phyloP scores from a whole-genome alignment of 2,329 filamentous ascomycete species.

The Ascochyta pisi region DNA sequence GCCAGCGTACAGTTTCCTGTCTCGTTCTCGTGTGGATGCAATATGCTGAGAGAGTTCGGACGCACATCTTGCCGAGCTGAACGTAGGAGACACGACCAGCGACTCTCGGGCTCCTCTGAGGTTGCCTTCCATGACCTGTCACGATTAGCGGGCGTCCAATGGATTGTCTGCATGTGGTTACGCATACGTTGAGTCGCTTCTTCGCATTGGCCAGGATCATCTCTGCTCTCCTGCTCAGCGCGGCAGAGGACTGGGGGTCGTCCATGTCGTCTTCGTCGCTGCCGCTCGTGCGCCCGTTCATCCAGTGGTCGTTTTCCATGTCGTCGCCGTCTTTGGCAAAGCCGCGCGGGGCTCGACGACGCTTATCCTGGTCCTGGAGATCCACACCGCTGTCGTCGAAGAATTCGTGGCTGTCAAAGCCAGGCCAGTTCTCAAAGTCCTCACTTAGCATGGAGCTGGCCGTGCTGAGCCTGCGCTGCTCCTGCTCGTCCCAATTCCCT shows the following conservation, averaged over 20 bases:
- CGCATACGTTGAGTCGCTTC: constrained; percentile 78
- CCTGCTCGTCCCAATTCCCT: constrained; percentile 27
- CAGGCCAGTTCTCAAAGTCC: constrained; percentile 53
- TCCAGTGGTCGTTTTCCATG: constrained; percentile 46
- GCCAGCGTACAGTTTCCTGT: constrained; percentile 45
- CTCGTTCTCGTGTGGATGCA: constrained; percentile 44
- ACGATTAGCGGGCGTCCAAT: constrained; percentile 31
- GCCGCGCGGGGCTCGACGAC: constrained; percentile 33
- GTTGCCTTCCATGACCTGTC: constrained; percentile 91
- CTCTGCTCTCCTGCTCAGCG: constrained; percentile 72
- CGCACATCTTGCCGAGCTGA: constrained; percentile 50
- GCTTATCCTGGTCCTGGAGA: constrained; percentile 43
- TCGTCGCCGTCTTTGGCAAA: constrained; percentile 48
- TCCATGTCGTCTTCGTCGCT: constrained; percentile 54
- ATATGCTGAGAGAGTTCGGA: constrained; percentile 45
- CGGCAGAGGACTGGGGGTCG: constrained; percentile 71
- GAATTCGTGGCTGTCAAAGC: constrained; percentile 39
- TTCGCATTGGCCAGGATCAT: constrained; percentile 93
- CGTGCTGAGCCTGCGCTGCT: constrained; percentile 40
- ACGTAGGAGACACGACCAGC: constrained; percentile 62
- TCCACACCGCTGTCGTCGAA: constrained; percentile 47
- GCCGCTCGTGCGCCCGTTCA: constrained; percentile 49
- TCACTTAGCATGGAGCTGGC: constrained; percentile 54
- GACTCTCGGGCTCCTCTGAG: constrained; percentile 78
- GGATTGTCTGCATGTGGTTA: neutral